A percentile compares a stretch with the other conserved stretches of the same genome.
phyloP scores from a whole-genome alignment of 441 rosid species.

The Erysimum pusillum region DNA sequence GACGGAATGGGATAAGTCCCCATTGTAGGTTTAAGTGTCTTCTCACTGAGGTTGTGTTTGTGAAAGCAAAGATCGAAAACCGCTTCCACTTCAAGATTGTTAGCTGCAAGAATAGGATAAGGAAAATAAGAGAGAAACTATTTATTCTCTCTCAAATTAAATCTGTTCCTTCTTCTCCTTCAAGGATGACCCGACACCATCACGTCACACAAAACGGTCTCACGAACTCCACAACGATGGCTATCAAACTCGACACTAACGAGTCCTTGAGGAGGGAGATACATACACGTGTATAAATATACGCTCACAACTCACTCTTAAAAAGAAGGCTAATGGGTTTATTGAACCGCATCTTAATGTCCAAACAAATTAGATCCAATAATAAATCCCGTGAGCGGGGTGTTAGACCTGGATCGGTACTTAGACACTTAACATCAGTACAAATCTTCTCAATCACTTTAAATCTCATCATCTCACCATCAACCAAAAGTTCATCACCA shows the following conservation, averaged over 20 bases:
- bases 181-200: background rate
- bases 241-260: no score
- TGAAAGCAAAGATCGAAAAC: slow-evolving; percentile 94
- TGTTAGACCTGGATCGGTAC: slow-evolving; percentile 96
- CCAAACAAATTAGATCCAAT: slow-evolving; percentile 96
- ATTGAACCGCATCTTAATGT: slow-evolving; percentile 89
- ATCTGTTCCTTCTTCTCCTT: background rate
- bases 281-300: no score
- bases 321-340: no score
- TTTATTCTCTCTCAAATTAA: no score
- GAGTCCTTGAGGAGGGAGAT: no score
- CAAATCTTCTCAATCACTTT: slow-evolving; percentile 96
- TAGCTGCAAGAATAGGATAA: background rate
- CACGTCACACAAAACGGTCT: no score
- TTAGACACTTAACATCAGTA: slow-evolving; percentile 87
- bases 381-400: slow-evolving; percentile 94
- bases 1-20: slow-evolving; percentile 96
- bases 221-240: no score
- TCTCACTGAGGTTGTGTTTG: slow-evolving; percentile 73
- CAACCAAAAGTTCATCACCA: slow-evolving; percentile 93
- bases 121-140: slow-evolving; percentile 2
- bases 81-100: slow-evolving; percentile 81
- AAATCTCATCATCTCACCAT: slow-evolving; percentile 99
- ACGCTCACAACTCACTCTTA: no score
- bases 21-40: slow-evolving; percentile 94